Base-by-base conservation (phyloP, 148 eudicot species). In the Rhododendron simsii region DNA sequence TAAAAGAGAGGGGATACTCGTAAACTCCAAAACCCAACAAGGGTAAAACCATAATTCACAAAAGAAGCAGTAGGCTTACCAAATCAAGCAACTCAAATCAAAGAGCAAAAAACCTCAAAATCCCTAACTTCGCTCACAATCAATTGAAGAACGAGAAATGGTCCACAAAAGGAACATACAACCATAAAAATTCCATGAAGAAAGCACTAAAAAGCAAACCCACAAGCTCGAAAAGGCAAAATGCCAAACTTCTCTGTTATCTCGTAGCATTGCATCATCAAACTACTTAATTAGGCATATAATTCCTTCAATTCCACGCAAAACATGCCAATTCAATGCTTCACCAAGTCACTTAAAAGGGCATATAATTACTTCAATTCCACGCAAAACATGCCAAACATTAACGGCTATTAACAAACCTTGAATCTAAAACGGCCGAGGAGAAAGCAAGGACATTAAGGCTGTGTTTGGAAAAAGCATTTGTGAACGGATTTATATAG, bases 71-170 rank as follows among this genome's bases (percentile, higher is more conserved):
- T 84, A 74, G 53, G 63, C 79, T 71, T 77, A 83, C 79, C 85
- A 71, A 77, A 75, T 74, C 81, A 84, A 78, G 59, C 82, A 35
- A 37, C 53, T 35, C 71, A 15, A 77, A 57, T 75, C 37, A 85
- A 85, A 3, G 8, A 59, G 74, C 65, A 55, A n/a, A n/a, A 33
- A 78, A 33, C 73, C 2, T 55, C 26, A 61, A 57, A 85, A 39
- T 77, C 55, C 82, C 74, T 59, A 85, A 77, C 57, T 77, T 85
- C 74, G 28, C 82, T 3, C 82, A 59, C 82, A 85, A 85, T 85
- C 82, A 85, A 85, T 18, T 57, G 74, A 59, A 39, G 39, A 18
- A 35, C 69, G 37, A 39, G 41, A 75, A 76, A 75, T 47, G 44
- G 78, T 83, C 55, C 23, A 39, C 71, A 81, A 82, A 59, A 57